Base-by-base conservation (phyloP, 306 rosid genomes). In the Vigna trinervia region DNA sequence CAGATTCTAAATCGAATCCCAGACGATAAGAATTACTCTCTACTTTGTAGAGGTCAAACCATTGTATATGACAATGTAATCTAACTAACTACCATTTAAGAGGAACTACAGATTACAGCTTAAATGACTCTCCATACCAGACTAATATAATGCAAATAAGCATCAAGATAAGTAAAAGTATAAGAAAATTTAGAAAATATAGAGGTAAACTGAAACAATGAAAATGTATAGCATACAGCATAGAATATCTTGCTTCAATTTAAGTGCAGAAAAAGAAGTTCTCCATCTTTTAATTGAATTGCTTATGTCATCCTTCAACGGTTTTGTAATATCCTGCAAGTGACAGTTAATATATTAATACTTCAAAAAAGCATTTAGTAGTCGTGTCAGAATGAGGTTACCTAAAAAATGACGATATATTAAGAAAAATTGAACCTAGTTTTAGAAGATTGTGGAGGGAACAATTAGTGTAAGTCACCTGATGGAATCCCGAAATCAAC, bases 401-500 rank as follows among this genome's bases (percentile, higher is more conserved):
- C 69, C 67, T 57, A 34, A 45, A 68, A 58, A 58, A 32, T 4
- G 46, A 43, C 80, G 26, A 9, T 7, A 52, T 45, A 74, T 74
- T 7, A 32, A 10, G 43, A 30, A 61, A 38, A 36, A 80, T 1
- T 46, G 34, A 62, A 19, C 54, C 13, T 39, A 66, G 53, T 23
- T 73, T 73, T 38, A 61, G 57, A 69, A 73, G 56, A 38, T 19
- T 30, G 56, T 47, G 78, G 70, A 45, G 80, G 52, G 59, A 20
- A 70, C 22, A n/a, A 10, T 58, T 28, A 57, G 78, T 43, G 65
- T 67, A 78, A 76, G 45, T 69, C 70, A 88, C 97, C 97, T 89
- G 90, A 87, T 90, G 92, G 84, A 89, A 95, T 82, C 99, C 99
- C 59, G 97, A 92, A 80, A 95, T 86, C 94, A 92, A 83, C 89